Evolutionary conservation across 225 moss, liverwort and hornwort genomes (phyloP), one percentile per base, ranked within the genome.

Genomic region (Straminergon stramineum): DNA sequence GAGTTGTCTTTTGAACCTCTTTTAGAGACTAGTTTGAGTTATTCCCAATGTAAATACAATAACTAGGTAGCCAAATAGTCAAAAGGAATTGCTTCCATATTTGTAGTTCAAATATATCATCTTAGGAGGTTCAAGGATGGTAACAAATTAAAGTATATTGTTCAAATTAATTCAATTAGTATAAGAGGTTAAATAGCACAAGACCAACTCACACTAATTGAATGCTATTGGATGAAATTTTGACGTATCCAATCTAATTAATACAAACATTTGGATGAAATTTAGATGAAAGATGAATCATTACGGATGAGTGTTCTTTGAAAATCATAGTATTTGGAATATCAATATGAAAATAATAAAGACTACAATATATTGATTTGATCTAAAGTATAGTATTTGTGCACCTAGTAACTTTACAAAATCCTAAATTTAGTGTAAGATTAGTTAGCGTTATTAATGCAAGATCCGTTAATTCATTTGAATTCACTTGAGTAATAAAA

Each of bases 101-200:
- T 53, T 77, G 22, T 35, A 15, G 4, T 55, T 55, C 53, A 35
- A 9, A 15, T 22, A 15, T 78, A 8, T 15, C 35, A 55, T 23
- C 5, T 78, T 55, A 15, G 1, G 4, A 55, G 23, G 15, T 37
- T 79, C 1, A 10, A 26, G 0, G 37, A 37, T 55, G 24, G 15
- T 24, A 55, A 37, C 14, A 78, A 55, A 37, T 24, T 37, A 56
- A 55, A 37, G 37, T 37, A 56, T 37, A 56, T 7, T 24, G 37
- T 37, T 56, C 9, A 37, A 35, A 37, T 24, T 35, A 23, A 23
- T 15, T 10, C 23, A 77, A 23, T 0, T 1, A 35, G 32, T 53
- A 0, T 0, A 4, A 53, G 13, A 53, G 0, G 15, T 14, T 55
- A 22, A 55, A 6, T 78, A 23, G 23, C 0, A 0, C 3, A 78